Conservation (phyloP, 805 yeast species). For the Pichia eremophila region DNA sequence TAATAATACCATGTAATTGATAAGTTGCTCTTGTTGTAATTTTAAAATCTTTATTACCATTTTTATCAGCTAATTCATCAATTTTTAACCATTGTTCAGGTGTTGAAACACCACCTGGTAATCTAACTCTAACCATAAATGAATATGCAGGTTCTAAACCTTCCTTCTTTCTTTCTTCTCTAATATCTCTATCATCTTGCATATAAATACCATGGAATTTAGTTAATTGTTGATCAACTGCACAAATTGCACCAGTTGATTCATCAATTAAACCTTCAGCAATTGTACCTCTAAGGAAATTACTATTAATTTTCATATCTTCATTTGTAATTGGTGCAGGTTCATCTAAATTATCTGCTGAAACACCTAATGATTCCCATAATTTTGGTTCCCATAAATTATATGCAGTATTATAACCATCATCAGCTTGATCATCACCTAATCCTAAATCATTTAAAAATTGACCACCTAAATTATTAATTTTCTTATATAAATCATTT, state of each 20-base stretch:
- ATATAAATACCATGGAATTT: slow-evolving; percentile 97
- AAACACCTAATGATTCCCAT: slow-evolving; percentile 88
- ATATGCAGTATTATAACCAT: slow-evolving; percentile 89
- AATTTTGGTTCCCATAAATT: slow-evolving; percentile 73
- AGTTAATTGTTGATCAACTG: slow-evolving; percentile 87
- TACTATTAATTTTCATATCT: slow-evolving; percentile 83
- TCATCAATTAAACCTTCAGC: slow-evolving; percentile 74
- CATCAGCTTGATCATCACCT: slow-evolving; percentile 97
- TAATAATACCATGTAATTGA: slow-evolving; percentile 92
- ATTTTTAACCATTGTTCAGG: slow-evolving; percentile 84
- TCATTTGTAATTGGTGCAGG: slow-evolving; percentile 88
- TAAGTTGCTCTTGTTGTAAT: slow-evolving; percentile 94
- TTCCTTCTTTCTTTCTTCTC: slow-evolving; percentile 85
- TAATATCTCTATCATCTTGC: slow-evolving; percentile 96
- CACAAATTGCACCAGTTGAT: slow-evolving; percentile 84
- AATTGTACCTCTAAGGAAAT: slow-evolving; percentile 88
- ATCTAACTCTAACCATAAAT: slow-evolving; percentile 93
- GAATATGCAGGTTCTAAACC: slow-evolving; percentile 93
- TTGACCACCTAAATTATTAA: slow-evolving; percentile 64
- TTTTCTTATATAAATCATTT: slow-evolving; percentile 56
- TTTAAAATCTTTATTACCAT: slow-evolving; percentile 91
- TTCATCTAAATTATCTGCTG: slow-evolving; percentile 81
- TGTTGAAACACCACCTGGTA: slow-evolving; percentile 86
- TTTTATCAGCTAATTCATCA: slow-evolving; percentile 68
- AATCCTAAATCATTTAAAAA: slow-evolving; percentile 68